Base-by-base conservation (phyloP, 371 early-diverging fungal genomes). In the Massospora cicadina region DNA sequence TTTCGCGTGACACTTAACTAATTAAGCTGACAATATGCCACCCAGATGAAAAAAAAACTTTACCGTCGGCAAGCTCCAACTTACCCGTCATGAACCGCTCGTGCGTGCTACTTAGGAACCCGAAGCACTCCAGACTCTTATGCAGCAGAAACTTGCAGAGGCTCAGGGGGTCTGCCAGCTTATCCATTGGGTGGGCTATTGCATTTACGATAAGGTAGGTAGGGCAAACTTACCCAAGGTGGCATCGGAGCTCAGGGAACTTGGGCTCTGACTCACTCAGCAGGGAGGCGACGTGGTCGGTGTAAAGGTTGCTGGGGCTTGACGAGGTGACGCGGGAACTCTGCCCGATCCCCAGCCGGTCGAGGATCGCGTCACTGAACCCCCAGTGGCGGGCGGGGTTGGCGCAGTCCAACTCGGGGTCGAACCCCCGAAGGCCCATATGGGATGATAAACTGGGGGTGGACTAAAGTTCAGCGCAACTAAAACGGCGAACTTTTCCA, bases 371-470 rank as follows among this genome's bases (percentile, higher is more conserved):
- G 12, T 57, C 28, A 25, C 26, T 27, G 26, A 57, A 57, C 12
- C 17, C 12, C 10, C 58, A 23, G 28, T 57, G 58, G 28, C 25
- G 28, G 28, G 58, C 10, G 58, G 23, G 43, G 43, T 43, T 17
- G 17, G 17, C 58, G 26, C 28, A 25, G 26, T 57, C 28, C 7
- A 25, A 23, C 28, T 57, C 28, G 26, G 28, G 58, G 0, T 57
- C 26, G 58, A 25, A 25, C 58, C 23, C 58, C 26, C 28, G 12
- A 57, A 25, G 13, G 58, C 12, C 58, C 26, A 10, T 57, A 57
- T 57, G 58, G 58, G 23, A 57, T 57, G 26, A 57, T 57, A 27
- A 57, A 57, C 23, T 27, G 25, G 23, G 58, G 58, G 26, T 57
- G 26, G 26, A 27, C 58, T 57, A n/a, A 57, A 23, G 26, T 57